These are phyloP conservation scores for Cardamine resedifolia DNA, from an alignment of 345 rosid genomes.

Conservation along the genomic window DNA sequence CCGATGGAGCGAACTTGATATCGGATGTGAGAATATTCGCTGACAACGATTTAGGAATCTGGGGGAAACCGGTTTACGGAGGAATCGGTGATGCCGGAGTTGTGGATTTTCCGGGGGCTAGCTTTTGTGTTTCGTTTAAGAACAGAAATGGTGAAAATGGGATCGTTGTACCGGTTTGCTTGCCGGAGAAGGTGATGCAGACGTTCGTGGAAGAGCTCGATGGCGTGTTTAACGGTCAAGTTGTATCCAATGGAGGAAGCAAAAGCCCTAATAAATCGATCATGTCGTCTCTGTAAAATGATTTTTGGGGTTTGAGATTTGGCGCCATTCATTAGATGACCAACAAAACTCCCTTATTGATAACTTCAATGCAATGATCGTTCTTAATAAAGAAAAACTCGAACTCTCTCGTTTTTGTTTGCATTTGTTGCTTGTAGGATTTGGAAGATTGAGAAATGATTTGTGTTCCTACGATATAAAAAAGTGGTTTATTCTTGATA, in stretches of 20 bases:
- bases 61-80: conserved; percentile 56
- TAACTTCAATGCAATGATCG: neutral
- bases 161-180: conserved; percentile 46
- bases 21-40: conserved; percentile 45
- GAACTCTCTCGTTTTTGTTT: neutral
- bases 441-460: neutral
- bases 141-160: conserved; percentile 46
- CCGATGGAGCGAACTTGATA: conserved; percentile 35
- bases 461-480: neutral
- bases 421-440: neutral
- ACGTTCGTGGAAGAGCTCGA: conserved; percentile 47
- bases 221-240: conserved; percentile 23
- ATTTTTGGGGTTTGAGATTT: neutral
- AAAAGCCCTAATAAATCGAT: neutral
- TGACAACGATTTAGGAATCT: conserved; percentile 45
- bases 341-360: neutral
- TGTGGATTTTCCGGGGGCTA: conserved; percentile 1
- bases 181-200: conserved; percentile 49
- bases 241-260: neutral
- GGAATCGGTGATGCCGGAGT: conserved; percentile 20
- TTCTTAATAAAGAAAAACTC: neutral
- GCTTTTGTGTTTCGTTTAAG: conserved; percentile 37
- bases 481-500: neutral
- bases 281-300: conserved; percentile 17
- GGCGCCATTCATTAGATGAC: no score